Evolutionary conservation across 306 rosid genomes (phyloP), one percentile per base, ranked within the genome.

Genomic region (Dalbergia cochinchinensis): DNA sequence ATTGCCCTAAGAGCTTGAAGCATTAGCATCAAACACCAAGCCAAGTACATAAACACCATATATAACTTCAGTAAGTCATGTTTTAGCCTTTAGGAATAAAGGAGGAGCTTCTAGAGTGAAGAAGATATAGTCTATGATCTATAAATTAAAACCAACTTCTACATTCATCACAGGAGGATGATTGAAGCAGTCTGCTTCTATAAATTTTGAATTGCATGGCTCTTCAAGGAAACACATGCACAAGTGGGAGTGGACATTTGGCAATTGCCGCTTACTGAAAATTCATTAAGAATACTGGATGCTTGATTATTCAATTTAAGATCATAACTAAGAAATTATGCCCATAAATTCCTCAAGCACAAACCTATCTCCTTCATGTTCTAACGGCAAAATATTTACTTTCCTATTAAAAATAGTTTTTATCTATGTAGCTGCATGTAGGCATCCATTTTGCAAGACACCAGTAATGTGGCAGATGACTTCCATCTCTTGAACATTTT

Each of bases 1-100:
- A 59, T 67, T 57, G 5, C 19, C 58, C 48, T 35, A 20, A 47
- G 47, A 78, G 68, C 69, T 60, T 68, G 41, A 79, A 22, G 18
- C 26, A 60, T 60, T 61, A 33, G 50, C 66, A 41, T 58, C 39
- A 20, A 70, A 80, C 33, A 68, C 58, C 74, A 35, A 64, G 73
- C 8, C 11, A 79, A 69, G 42, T 26, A 26, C 33, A 77, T 33
- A 61, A n/a, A 71, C 31, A 63, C 18, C 11, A 37, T 22, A 51
- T 15, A 63, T 45, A 47, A 59, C 64, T 20, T 20, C 22, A 20
- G 22, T 20, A 20, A 20, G 22, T 1, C 22, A 20, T 20, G 53
- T 69, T 69, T 51, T n/a, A n/a, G n/a, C n/a, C n/a, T n/a, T n/a
- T 63, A 26, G 66, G 18, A 16, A 55, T 8, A 57, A 57, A 72